These are phyloP conservation scores for Euphorbia tirucalli DNA, from an alignment of 345 rosid species.

Conservation along the genomic window DNA sequence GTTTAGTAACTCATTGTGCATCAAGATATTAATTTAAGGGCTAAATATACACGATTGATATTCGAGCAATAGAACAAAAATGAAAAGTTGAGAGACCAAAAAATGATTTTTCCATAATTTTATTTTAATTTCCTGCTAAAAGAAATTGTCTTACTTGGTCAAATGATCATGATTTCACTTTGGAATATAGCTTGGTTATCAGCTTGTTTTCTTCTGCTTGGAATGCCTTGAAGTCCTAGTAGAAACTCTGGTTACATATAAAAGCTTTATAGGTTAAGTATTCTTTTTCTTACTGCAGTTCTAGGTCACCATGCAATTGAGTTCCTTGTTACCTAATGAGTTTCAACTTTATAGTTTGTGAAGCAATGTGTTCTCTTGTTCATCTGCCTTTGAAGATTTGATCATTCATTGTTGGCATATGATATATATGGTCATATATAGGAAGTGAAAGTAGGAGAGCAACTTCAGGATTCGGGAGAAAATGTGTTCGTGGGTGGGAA, in stretches of 20 bases:
- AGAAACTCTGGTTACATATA: background rate
- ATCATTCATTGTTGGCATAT: background rate
- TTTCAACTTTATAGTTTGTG: no score
- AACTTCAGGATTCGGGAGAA: conserved; percentile 69
- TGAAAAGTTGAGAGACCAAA: no score
- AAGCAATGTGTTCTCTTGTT: no score
- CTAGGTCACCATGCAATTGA: background rate
- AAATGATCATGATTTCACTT: background rate
- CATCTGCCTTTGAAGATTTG: background rate
- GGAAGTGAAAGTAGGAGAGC: conserved; percentile 71
- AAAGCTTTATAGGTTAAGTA: background rate
- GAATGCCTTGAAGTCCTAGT: background rate
- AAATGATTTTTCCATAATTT: background rate
- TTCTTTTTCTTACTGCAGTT: background rate
- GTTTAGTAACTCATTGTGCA: background rate
- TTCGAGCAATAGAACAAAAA: no score
- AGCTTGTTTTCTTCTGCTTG: background rate
- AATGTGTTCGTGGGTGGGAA: conserved; percentile 73
- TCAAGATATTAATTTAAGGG: no score
- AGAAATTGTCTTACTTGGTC: background rate
- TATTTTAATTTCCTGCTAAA: background rate
- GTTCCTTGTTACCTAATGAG: background rate
- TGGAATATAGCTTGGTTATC: background rate
- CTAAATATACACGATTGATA: no score
- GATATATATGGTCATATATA: conserved; percentile 24